Percentiles rank a stretch among this genome's conserved stretches.
phyloP scores from a whole-genome alignment of 768 basidiomycete genomes.

The Nidula microcarpa region DNA sequence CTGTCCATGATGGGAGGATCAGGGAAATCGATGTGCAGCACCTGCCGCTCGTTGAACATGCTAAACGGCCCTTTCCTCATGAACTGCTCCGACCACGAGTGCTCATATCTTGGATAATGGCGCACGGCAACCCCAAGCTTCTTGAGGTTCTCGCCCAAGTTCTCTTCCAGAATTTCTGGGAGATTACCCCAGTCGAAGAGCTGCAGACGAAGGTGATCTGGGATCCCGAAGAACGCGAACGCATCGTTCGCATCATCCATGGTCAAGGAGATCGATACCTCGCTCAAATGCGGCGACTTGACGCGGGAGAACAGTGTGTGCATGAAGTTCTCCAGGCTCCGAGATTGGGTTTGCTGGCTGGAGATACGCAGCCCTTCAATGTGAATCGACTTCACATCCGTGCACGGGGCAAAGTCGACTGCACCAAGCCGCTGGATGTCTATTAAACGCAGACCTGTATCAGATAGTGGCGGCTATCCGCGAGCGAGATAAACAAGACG shows the following conservation, averaged over 20 bases:
- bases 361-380: constrained; percentile 20
- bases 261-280: constrained; percentile 18
- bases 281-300: constrained; percentile 10
- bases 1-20: not conserved
- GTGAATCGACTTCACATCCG: constrained; percentile 14
- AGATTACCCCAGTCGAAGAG: constrained; percentile 22
- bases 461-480: not conserved
- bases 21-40: constrained; percentile 14
- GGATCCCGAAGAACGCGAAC: constrained; percentile 21
- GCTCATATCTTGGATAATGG: constrained; percentile 12
- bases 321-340: constrained; percentile 14
- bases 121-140: constrained; percentile 10
- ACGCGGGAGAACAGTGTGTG: constrained; percentile 17
- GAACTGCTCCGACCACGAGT: constrained; percentile 6
- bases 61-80: constrained; percentile 13
- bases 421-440: constrained; percentile 7
- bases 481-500: constrained; percentile 2
- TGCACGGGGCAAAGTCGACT: constrained; percentile 17
- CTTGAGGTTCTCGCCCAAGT: constrained; percentile 6
- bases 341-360: constrained; percentile 9
- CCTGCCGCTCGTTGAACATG: constrained; percentile 5
- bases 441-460: constrained; percentile 3
- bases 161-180: constrained; percentile 15
- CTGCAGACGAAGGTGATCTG: constrained; percentile 19
- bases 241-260: constrained; percentile 12